Evolutionary conservation across 495 filamentous ascomycete species (phyloP), one percentile per base, ranked within the genome.

Genomic region (Viridothelium virens): DNA sequence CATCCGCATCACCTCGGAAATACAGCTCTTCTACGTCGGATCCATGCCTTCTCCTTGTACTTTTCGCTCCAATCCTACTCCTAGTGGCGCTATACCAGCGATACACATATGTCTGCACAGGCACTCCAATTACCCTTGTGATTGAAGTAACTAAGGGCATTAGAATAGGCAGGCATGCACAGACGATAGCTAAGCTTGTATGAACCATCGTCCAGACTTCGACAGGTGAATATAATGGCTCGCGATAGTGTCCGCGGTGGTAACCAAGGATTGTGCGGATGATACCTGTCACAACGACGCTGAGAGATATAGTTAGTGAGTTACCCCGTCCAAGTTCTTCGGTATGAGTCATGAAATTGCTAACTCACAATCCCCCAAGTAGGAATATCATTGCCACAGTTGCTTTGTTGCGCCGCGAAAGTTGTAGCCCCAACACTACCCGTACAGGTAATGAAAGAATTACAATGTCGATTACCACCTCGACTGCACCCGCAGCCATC

Each of bases 391-490:
- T 71, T 2, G 65, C 72, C 7, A 73, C 64, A 1, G 64, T 62
- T 2, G 75, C 16, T 53, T 73, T 76, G 66, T 70, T 69, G n/a
- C 63, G 56, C 31, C 33, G 38, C 25, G 77, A 68, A 9, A 74
- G 63, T 46, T 68, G 48, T 67, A 78, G 66, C 9, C 67, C 53
- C 50, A 68, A 56, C 10, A 77, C 68, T 41, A 71, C 73, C 2
- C 68, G 66, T 7, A 77, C 72, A 1, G 72, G 76, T 18, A 77
- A 65, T 6, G 69, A 68, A n/a, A 79, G 33, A 36, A 78, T 71
- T n/a, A 70, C n/a, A 36, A 68, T 44, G 56, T 78, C 74, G 1
- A 79, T 66, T 0, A 69, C n/a, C 7, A 74, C 68, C 53, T 79
- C 75, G 61, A 69, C 64, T 3, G 67, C 66, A 2, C 73, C 76